phyloP scores from a whole-genome alignment of 768 basidiomycete species.

The Sporobolomyces phaffii region DNA sequence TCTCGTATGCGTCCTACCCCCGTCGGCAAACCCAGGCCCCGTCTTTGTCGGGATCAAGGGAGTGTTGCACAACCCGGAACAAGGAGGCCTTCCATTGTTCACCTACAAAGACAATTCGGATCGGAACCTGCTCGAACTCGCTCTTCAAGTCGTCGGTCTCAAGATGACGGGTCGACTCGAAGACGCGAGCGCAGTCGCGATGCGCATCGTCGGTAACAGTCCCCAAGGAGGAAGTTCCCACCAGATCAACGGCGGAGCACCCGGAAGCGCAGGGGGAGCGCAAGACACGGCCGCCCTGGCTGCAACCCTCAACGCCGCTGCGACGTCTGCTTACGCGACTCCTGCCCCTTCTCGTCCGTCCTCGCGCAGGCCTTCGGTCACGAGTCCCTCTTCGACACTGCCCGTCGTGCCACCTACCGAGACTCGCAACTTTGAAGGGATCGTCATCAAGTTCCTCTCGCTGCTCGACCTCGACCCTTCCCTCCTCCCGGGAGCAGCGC shows the following conservation, averaged over 20 bases:
- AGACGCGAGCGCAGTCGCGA: slow-evolving; percentile 84
- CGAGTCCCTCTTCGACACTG: not conserved
- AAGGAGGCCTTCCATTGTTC: slow-evolving; percentile 59
- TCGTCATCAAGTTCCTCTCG: slow-evolving; percentile 72
- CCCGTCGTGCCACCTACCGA: slow-evolving; percentile 14
- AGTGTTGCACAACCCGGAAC: slow-evolving; percentile 47
- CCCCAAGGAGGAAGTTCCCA: slow-evolving; percentile 49
- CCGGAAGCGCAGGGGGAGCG: not conserved
- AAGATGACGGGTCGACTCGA: slow-evolving; percentile 96
- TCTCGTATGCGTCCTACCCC: slow-evolving; percentile 82
- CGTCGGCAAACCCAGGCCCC: slow-evolving; percentile 69
- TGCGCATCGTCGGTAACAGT: slow-evolving; percentile 73
- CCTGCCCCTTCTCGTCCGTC: slow-evolving; percentile 14
- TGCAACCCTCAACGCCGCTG: slow-evolving; percentile 20
- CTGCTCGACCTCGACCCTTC: slow-evolving; percentile 61
- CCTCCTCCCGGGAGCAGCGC: slow-evolving; percentile 50
- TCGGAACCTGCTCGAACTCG: slow-evolving; percentile 88
- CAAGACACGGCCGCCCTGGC: slow-evolving; percentile 33
- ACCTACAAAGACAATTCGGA: slow-evolving; percentile 89
- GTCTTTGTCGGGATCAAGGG: slow-evolving; percentile 87
- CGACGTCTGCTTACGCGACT: slow-evolving; percentile 20
- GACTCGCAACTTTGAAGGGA: slow-evolving; percentile 59
- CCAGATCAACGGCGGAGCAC: not conserved
- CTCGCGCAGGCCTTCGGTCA: slow-evolving; percentile 28
- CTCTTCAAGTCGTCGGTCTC: slow-evolving; percentile 85